These are phyloP conservation scores for Trypanosoma grayi DNA, from an alignment of 208 protist species.

Conservation along the genomic window DNA sequence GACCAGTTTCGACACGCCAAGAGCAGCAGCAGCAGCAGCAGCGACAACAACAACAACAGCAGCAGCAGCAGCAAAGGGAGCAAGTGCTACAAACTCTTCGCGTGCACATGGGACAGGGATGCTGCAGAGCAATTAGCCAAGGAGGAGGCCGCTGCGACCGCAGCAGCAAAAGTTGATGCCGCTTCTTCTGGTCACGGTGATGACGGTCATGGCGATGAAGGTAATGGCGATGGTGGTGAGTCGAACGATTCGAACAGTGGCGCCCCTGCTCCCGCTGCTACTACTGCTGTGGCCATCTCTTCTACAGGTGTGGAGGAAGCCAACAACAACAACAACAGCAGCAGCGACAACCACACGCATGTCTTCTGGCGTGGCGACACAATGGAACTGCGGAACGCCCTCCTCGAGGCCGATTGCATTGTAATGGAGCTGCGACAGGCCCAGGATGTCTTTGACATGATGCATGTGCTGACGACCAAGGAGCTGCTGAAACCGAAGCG, in stretches of 20 bases:
- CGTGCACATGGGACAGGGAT: slow-evolving; percentile 71
- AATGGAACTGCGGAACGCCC: slow-evolving; percentile 44
- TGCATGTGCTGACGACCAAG: slow-evolving; percentile 63
- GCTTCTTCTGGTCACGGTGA: background rate
- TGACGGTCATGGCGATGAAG: background rate
- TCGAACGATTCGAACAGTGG: background rate
- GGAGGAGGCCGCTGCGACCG: background rate
- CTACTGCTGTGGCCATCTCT: background rate
- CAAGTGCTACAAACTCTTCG: slow-evolving; percentile 52
- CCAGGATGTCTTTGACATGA: slow-evolving; percentile 81
- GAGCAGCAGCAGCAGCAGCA: too few species aligned
- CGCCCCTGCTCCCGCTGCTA: background rate
- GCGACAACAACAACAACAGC: background rate
- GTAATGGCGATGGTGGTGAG: background rate
- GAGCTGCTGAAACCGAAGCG: slow-evolving; percentile 71
- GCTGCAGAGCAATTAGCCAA: slow-evolving; percentile 24
- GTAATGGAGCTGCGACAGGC: slow-evolving; percentile 77
- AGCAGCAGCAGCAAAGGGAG: background rate
- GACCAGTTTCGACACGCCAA: slow-evolving; percentile 52
- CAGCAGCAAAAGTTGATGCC: background rate
- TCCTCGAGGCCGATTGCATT: slow-evolving; percentile 73
- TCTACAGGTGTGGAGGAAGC: too few species aligned
- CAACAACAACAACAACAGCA: background rate
- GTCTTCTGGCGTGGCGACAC: slow-evolving; percentile 67
- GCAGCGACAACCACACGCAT: slow-evolving; percentile 8